Evolutionary conservation across 2,329 filamentous ascomycete genomes (phyloP).

Genomic region (Kalmusia sp.): DNA sequence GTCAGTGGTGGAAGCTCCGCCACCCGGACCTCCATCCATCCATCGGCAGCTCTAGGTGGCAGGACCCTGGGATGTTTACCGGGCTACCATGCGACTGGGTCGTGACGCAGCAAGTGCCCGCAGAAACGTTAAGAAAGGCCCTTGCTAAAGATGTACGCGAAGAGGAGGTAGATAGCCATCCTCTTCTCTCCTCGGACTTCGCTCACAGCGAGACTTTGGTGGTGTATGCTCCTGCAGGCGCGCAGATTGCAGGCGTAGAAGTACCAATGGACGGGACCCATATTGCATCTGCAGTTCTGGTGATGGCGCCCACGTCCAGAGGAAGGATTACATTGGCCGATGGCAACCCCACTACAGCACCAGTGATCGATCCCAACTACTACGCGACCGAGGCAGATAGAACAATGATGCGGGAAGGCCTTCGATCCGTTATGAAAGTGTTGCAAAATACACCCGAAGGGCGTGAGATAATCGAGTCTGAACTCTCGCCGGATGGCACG

Average conservation of each 20-base stretch:
- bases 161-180: neutral
- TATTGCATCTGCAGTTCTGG: constrained; percentile 4
- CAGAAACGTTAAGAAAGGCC: neutral
- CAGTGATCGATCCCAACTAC: constrained; percentile 59
- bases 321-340: constrained; percentile 61
- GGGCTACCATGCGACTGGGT: constrained; percentile 1
- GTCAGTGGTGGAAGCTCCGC: constrained; percentile 29
- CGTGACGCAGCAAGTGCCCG: neutral
- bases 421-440: constrained; percentile 49
- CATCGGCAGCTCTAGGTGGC: neutral
- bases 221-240: neutral
- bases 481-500: constrained; percentile 22
- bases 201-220: neutral
- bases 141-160: neutral
- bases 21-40: neutral
- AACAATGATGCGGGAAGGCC: constrained; percentile 52
- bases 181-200: neutral
- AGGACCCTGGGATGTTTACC: neutral
- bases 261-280: constrained; percentile 7
- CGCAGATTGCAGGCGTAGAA: neutral
- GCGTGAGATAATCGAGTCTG: constrained; percentile 7
- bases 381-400: constrained; percentile 59
- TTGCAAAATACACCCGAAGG: constrained; percentile 44
- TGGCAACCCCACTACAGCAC: constrained; percentile 54
- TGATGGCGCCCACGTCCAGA: constrained; percentile 31